These are phyloP conservation scores for Arabidopsis hybrid DNA, from an alignment of 441 rosid species.

Conservation along the genomic window DNA sequence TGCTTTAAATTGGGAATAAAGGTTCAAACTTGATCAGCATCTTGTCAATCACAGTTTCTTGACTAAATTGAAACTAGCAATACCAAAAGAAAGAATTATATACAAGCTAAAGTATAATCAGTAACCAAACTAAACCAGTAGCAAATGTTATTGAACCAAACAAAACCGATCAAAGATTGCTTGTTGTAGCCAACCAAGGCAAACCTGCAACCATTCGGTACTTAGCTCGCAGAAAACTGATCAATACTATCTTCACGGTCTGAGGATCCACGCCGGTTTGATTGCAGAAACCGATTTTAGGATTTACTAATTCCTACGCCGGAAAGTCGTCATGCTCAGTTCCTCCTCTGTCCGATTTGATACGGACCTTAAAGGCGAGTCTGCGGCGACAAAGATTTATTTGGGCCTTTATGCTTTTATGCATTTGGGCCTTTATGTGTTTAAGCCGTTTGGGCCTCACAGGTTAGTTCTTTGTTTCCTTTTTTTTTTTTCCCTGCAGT, in stretches of 20 bases:
- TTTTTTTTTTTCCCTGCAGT: too few relatives aligned
- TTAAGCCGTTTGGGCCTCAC: neutral
- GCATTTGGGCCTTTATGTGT: neutral
- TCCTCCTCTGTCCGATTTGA: too few relatives aligned
- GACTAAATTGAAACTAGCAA: neutral
- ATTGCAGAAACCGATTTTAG: too few relatives aligned
- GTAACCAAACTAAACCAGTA: neutral
- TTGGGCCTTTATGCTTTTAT: neutral
- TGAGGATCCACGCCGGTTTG: too few relatives aligned
- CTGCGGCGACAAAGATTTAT: neutral
- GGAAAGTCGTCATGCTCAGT: too few relatives aligned
- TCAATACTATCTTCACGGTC: too few relatives aligned
- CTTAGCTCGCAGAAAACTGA: too few relatives aligned
- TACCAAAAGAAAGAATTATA: neutral
- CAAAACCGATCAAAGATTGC: too few relatives aligned
- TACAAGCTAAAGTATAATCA: neutral
- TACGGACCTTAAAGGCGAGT: too few relatives aligned
- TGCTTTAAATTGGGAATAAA: neutral
- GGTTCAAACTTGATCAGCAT: neutral
- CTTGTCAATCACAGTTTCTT: neutral
- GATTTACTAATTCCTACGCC: too few relatives aligned
- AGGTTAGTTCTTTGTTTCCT: neutral
- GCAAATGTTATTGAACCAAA: neutral
- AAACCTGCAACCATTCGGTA: too few relatives aligned
- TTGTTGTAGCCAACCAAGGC: too few relatives aligned